A percentile compares a stretch with the other conserved stretches of the same genome.
phyloP scores from a whole-genome alignment of 768 basidiomycete species.

The Clitopilus passeckerianus region DNA sequence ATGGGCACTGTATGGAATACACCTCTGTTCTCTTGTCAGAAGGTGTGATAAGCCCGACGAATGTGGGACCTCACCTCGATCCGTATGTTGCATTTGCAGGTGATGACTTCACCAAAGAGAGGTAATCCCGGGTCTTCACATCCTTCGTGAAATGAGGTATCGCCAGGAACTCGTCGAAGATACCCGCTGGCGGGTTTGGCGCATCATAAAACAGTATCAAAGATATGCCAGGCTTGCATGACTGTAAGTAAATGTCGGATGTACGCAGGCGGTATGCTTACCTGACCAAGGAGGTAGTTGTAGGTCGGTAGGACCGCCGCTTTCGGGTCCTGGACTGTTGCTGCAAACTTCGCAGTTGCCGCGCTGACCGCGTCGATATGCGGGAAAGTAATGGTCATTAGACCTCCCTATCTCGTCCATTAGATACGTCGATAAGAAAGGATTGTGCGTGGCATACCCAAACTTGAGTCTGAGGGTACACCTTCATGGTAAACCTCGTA shows the following conservation, averaged over 20 bases:
- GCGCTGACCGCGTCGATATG: constrained; percentile 18
- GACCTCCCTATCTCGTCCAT: constrained; percentile 39
- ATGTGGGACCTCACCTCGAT: constrained; percentile 15
- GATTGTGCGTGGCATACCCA: constrained; percentile 40
- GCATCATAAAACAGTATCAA: constrained; percentile 53
- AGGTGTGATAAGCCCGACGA: constrained; percentile 32
- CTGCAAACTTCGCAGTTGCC: constrained; percentile 36
- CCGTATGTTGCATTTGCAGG: constrained; percentile 27
- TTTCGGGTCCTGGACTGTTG: constrained; percentile 43
- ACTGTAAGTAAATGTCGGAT: constrained; percentile 18
- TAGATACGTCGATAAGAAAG: constrained; percentile 19
- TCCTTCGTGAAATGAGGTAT: constrained; percentile 36
- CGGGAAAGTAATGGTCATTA: constrained; percentile 25
- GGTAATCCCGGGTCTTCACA: constrained; percentile 33
- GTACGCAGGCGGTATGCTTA: constrained; percentile 15
- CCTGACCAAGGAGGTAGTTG: constrained; percentile 35
- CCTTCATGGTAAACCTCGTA: constrained; percentile 49
- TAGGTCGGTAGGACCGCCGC: constrained; percentile 45
- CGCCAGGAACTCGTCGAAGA: constrained; percentile 47
- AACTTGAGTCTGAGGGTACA: constrained; percentile 49
- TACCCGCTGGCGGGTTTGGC: constrained; percentile 40
- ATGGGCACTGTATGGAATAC: constrained; percentile 40
- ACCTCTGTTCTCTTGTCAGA: constrained; percentile 48
- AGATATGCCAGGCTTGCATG: background rate
- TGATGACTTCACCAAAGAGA: constrained; percentile 29